Evolutionary conservation across 805 yeast species (phyloP).

Genomic region (Barnettozyma botsteinii): DNA sequence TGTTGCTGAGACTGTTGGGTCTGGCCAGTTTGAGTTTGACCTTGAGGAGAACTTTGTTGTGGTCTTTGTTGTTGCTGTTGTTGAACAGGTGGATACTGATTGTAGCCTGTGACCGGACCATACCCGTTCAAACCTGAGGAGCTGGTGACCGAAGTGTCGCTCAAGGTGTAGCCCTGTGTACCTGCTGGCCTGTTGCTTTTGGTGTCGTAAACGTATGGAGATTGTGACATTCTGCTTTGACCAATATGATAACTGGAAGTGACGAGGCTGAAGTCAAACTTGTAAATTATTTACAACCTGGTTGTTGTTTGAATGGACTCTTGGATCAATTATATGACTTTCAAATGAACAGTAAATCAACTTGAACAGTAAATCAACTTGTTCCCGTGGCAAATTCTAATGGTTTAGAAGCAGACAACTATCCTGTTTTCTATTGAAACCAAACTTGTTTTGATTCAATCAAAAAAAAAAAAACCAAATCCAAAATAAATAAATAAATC

Average conservation of each 20-base stretch:
- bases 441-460: neutral
- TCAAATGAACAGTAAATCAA: too few species aligned
- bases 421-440: too few species aligned
- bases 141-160: neutral
- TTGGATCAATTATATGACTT: too few species aligned
- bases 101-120: neutral
- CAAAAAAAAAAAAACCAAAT: neutral
- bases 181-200: conserved; percentile 5
- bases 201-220: conserved; percentile 13
- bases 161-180: conserved; percentile 4
- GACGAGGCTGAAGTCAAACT: too few species aligned
- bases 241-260: too few species aligned
- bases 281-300: too few species aligned
- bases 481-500: neutral
- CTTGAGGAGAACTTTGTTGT: neutral
- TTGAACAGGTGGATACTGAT: conserved; percentile 8
- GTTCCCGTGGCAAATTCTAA: too few species aligned
- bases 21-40: conserved; percentile 2
- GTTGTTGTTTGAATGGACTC: too few species aligned
- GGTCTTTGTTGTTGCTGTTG: conserved; percentile 4
- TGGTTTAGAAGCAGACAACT: too few species aligned
- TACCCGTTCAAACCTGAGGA: neutral
- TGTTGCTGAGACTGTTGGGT: conserved; percentile 7
- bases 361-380: too few species aligned
- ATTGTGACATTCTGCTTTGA: conserved; percentile 19